Evolutionary conservation across 805 yeast species (phyloP).

Genomic region (Wickerhamiella lipophila): DNA sequence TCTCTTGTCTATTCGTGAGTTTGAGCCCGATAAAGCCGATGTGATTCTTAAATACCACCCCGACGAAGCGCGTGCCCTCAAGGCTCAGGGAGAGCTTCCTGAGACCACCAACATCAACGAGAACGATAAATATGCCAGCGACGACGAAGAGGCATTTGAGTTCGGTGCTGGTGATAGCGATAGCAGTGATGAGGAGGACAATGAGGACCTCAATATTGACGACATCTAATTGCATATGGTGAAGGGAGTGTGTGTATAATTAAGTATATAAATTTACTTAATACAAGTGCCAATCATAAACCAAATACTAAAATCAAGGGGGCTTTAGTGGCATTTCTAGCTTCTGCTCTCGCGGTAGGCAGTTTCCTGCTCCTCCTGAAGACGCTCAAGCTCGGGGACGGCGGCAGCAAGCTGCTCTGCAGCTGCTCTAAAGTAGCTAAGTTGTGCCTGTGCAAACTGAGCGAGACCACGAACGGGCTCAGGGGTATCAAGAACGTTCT

Average conservation of each 20-base stretch:
- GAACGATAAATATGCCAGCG: conserved; percentile 92
- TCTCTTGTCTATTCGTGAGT: conserved; percentile 89
- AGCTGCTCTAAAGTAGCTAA: conserved; percentile 68
- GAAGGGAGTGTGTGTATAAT: background rate
- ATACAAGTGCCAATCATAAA: background rate
- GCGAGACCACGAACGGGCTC: conserved; percentile 53
- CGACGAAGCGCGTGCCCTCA: conserved; percentile 95
- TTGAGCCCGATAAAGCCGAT: conserved; percentile 97
- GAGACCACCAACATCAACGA: conserved; percentile 95
- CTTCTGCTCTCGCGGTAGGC: conserved; percentile 26
- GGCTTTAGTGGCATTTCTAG: background rate
- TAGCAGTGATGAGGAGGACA: conserved; percentile 48
- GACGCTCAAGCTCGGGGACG: conserved; percentile 48
- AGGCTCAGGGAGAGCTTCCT: conserved; percentile 92
- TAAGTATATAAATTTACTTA: background rate
- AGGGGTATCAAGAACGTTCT: conserved; percentile 60
- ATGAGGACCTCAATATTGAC: conserved; percentile 77
- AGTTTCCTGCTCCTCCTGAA: conserved; percentile 41
- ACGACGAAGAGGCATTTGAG: conserved; percentile 95
- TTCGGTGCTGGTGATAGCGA: conserved; percentile 86
- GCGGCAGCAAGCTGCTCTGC: conserved; percentile 51
- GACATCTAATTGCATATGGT: conserved; percentile 51
- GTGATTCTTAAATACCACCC: conserved; percentile 93
- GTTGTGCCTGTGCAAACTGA: conserved; percentile 64
- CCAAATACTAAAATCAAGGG: background rate